Evolutionary conservation across 331 rosid species (phyloP).

Genomic region (Phaseolus coccineus): DNA sequence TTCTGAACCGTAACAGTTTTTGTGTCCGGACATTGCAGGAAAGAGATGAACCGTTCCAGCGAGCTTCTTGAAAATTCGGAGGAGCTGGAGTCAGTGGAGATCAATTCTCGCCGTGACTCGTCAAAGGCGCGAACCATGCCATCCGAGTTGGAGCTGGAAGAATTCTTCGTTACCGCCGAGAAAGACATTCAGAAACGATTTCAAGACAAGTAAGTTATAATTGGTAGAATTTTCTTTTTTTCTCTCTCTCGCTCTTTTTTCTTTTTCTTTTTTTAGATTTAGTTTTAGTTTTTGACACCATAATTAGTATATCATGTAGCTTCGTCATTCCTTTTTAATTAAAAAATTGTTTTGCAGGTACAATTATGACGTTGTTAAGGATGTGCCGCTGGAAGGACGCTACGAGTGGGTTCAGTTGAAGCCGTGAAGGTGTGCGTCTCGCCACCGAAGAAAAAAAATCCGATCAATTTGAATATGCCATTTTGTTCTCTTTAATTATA

Average conservation of each 20-base stretch:
- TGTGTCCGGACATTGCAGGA: conserved; percentile 54
- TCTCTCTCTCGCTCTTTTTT: no score
- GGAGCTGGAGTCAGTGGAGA: conserved; percentile 52
- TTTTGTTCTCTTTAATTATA: conserved; percentile 44
- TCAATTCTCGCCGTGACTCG: conserved; percentile 46
- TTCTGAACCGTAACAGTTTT: conserved; percentile 28
- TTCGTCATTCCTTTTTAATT: conserved; percentile 2
- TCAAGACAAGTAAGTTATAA: conserved; percentile 61
- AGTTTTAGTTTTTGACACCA: not conserved
- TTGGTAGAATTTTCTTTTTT: not conserved
- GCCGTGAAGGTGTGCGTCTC: conserved; percentile 53
- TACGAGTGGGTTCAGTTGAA: conserved; percentile 83
- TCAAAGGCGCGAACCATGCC: conserved; percentile 60
- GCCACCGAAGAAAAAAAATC: conserved; percentile 23
- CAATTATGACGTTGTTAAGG: conserved; percentile 78
- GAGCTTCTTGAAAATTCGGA: conserved; percentile 54
- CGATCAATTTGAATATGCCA: conserved; percentile 29
- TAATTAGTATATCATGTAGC: not conserved
- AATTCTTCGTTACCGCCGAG: conserved; percentile 77
- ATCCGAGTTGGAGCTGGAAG: conserved; percentile 69
- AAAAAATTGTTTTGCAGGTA: conserved; percentile 59
- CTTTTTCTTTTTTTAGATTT: not conserved
- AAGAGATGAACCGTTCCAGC: conserved; percentile 66
- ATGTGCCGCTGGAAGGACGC: conserved; percentile 85
- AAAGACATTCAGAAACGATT: conserved; percentile 68